phyloP scores from a whole-genome alignment of 2,329 filamentous ascomycete species.

The Fusarium sp. region DNA sequence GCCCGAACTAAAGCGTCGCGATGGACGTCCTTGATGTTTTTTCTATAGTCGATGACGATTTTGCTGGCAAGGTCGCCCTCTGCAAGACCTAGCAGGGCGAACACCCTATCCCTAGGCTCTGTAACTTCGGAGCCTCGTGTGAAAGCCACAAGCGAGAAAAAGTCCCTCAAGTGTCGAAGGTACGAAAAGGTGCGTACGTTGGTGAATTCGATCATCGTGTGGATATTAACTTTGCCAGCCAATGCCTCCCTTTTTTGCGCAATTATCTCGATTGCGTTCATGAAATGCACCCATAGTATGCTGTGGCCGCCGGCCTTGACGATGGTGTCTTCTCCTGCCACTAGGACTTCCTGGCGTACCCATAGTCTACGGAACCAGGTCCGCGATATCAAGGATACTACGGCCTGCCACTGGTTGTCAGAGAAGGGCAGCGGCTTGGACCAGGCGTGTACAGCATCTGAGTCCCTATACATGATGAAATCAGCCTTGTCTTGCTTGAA shows the following conservation, averaged over 20 bases:
- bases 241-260: constrained; percentile 2
- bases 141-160: constrained; percentile 3
- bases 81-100: constrained; percentile 2
- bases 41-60: constrained; percentile 3
- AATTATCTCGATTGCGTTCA: constrained; percentile 9
- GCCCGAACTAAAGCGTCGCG: constrained; percentile 9
- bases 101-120: constrained; percentile 2
- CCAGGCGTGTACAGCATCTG: neutral
- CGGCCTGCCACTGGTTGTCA: neutral
- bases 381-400: constrained; percentile 2
- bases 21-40: neutral
- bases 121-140: constrained; percentile 10
- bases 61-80: constrained; percentile 2
- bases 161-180: constrained; percentile 7
- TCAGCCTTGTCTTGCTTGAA: neutral
- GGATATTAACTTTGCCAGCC: neutral
- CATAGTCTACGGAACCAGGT: constrained; percentile 10
- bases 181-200: constrained; percentile 4
- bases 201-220: neutral
- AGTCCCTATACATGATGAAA: neutral
- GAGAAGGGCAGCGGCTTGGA: constrained; percentile 2
- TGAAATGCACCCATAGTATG: neutral
- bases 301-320: neutral
- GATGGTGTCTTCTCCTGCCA: neutral
- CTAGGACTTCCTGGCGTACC: constrained; percentile 1